Conservation (phyloP, 1,139 yeast species). For the Taphrina flavorubra region DNA sequence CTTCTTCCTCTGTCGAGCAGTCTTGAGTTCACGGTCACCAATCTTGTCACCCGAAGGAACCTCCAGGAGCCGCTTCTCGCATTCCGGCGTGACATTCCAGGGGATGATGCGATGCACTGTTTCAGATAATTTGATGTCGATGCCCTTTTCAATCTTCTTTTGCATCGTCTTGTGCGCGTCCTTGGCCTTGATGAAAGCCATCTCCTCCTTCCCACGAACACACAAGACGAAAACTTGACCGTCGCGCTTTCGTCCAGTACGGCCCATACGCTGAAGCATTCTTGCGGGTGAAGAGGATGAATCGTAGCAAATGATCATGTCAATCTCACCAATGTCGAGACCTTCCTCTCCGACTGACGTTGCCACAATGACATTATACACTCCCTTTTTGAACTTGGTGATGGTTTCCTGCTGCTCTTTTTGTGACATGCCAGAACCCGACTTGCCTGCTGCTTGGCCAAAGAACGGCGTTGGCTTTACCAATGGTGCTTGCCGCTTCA, state of each 20-base stretch:
- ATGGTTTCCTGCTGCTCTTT: slow-evolving; percentile 64
- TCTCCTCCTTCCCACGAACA: slow-evolving; percentile 71
- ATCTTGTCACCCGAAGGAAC: slow-evolving; percentile 57
- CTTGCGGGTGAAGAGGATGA: slow-evolving; percentile 93
- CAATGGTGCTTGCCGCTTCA: slow-evolving; percentile 57
- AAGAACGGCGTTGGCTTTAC: slow-evolving; percentile 85
- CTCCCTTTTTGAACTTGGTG: slow-evolving; percentile 71
- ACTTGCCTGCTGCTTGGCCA: slow-evolving; percentile 65
- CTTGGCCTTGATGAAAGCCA: slow-evolving; percentile 83
- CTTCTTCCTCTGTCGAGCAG: slow-evolving; percentile 43
- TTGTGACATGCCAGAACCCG: slow-evolving; percentile 54
- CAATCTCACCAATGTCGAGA: slow-evolving; percentile 96
- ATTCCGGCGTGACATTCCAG: slow-evolving; percentile 58
- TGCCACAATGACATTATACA: slow-evolving; percentile 80
- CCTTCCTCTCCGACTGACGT: slow-evolving; percentile 99
- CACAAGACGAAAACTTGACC: slow-evolving; percentile 82
- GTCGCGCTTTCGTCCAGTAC: slow-evolving; percentile 94
- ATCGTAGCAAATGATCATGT: slow-evolving; percentile 87
- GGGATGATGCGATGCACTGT: slow-evolving; percentile 62
- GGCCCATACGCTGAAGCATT: slow-evolving; percentile 93
- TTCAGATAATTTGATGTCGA: slow-evolving; percentile 29
- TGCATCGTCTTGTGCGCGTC: slow-evolving; percentile 83
- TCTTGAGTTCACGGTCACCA: slow-evolving; percentile 43
- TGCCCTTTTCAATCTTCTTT: slow-evolving; percentile 42
- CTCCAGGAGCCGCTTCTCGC: slow-evolving; percentile 63